Conservation (phyloP, 345 rosid genomes). For the Viola odorata region DNA sequence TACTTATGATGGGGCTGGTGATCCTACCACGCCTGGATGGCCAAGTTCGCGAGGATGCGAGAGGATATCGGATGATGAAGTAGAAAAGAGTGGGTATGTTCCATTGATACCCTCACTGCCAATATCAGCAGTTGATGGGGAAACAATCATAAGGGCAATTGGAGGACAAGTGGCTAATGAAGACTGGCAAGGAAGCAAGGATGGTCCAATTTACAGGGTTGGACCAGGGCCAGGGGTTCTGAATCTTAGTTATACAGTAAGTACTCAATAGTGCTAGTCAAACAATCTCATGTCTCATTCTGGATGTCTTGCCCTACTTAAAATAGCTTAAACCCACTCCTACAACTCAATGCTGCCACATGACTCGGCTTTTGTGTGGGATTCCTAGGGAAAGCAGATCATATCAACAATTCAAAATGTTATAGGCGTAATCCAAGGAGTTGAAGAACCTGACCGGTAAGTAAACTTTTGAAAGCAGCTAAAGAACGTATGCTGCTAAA, state of each 20-base stretch:
- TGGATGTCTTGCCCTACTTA: background rate
- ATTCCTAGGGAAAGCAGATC: slow-evolving; percentile 52
- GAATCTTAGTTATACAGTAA: slow-evolving; percentile 58
- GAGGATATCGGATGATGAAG: slow-evolving; percentile 55
- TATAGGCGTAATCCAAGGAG: slow-evolving; percentile 68
- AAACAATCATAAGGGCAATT: slow-evolving; percentile 46
- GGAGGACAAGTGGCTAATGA: slow-evolving; percentile 47
- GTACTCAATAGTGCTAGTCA: slow-evolving; percentile 13
- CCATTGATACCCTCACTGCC: slow-evolving; percentile 76
- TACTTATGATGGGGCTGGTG: slow-evolving; percentile 54
- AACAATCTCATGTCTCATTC: background rate
- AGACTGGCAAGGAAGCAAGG: slow-evolving; percentile 62
- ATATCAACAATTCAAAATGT: slow-evolving; percentile 70
- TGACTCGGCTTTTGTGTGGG: slow-evolving; percentile 1
- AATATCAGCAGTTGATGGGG: slow-evolving; percentile 62
- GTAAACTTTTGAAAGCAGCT: background rate
- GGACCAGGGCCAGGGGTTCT: slow-evolving; percentile 80
- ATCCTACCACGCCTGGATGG: slow-evolving; percentile 88
- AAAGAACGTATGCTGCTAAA: background rate
- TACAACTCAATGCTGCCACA: background rate
- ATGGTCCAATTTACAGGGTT: slow-evolving; percentile 47
- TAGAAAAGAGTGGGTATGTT: slow-evolving; percentile 43
- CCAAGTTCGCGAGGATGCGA: slow-evolving; percentile 63
- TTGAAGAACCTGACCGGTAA: slow-evolving; percentile 81
- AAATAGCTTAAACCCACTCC: background rate